phyloP scores from a whole-genome alignment of 495 filamentous ascomycete species.

The Annulohypoxylon bovei region DNA sequence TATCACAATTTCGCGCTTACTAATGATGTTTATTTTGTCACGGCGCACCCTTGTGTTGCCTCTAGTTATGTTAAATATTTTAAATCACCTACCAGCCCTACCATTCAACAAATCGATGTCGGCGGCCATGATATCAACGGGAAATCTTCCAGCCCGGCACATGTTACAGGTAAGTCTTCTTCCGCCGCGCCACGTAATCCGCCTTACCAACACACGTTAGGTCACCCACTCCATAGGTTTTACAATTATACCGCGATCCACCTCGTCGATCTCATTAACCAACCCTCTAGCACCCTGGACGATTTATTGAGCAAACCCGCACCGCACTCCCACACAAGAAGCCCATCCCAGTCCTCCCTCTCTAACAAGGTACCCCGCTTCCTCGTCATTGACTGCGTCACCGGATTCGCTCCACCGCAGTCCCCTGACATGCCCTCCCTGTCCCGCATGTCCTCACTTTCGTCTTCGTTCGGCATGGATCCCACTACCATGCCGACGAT shows the following conservation, averaged over 20 bases:
- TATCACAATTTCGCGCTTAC: slow-evolving; percentile 59
- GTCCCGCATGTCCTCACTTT: slow-evolving; percentile 47
- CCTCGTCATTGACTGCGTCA: slow-evolving; percentile 65
- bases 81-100: slow-evolving; percentile 59
- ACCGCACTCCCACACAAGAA: slow-evolving; percentile 40
- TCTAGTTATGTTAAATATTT: slow-evolving; percentile 62
- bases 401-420: slow-evolving; percentile 54
- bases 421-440: slow-evolving; percentile 45
- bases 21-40: slow-evolving; percentile 74
- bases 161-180: slow-evolving; percentile 50
- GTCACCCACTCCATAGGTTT: slow-evolving; percentile 72
- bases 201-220: slow-evolving; percentile 46
- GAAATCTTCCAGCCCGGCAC: slow-evolving; percentile 51
- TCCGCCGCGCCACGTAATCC: background rate
- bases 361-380: slow-evolving; percentile 52
- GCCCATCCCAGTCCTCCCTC: slow-evolving; percentile 41
- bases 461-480: slow-evolving; percentile 45
- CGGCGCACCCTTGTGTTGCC: slow-evolving; percentile 70
- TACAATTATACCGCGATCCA: slow-evolving; percentile 67
- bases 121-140: slow-evolving; percentile 53
- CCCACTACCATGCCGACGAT: slow-evolving; percentile 28
- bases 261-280: slow-evolving; percentile 60
- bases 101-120: slow-evolving; percentile 61
- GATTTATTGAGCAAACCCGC: slow-evolving; percentile 47
- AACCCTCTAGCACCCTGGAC: slow-evolving; percentile 51